Evolutionary conservation across 2,329 filamentous ascomycete genomes (phyloP).

Genomic region (Hyphodiscus sp.): DNA sequence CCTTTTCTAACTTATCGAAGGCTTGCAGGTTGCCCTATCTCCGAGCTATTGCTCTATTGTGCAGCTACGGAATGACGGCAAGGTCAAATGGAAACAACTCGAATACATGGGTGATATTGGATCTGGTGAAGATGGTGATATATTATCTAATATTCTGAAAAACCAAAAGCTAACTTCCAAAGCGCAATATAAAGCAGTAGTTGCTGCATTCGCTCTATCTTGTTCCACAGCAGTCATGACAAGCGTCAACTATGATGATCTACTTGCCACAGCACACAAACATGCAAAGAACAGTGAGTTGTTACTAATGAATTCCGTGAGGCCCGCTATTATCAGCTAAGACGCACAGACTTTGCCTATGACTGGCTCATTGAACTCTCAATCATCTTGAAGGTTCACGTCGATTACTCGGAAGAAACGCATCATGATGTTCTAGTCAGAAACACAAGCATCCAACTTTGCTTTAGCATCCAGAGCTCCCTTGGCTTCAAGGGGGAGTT

Average conservation of each 20-base stretch:
- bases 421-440: slow-evolving; percentile 66
- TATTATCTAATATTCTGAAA: background rate
- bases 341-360: slow-evolving; percentile 47
- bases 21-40: slow-evolving; percentile 54
- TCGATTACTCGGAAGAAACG: slow-evolving; percentile 76
- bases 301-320: background rate
- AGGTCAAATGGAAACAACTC: slow-evolving; percentile 51
- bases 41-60: slow-evolving; percentile 53
- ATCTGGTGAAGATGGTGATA: slow-evolving; percentile 43
- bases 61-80: slow-evolving; percentile 52
- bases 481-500: slow-evolving; percentile 65
- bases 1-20: slow-evolving; percentile 29
- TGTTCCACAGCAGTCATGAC: slow-evolving; percentile 42
- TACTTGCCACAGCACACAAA: slow-evolving; percentile 56
- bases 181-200: slow-evolving; percentile 50
- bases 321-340: slow-evolving; percentile 1
- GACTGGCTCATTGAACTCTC: slow-evolving; percentile 63
- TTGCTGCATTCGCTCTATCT: slow-evolving; percentile 54
- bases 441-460: slow-evolving; percentile 67
- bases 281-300: slow-evolving; percentile 24
- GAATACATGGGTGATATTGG: slow-evolving; percentile 45
- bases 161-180: slow-evolving; percentile 15
- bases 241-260: slow-evolving; percentile 57
- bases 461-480: slow-evolving; percentile 71
- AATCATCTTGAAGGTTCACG: slow-evolving; percentile 61